Conservation (phyloP, 2,329 filamentous ascomycete species). For the Drechslera avenae region DNA sequence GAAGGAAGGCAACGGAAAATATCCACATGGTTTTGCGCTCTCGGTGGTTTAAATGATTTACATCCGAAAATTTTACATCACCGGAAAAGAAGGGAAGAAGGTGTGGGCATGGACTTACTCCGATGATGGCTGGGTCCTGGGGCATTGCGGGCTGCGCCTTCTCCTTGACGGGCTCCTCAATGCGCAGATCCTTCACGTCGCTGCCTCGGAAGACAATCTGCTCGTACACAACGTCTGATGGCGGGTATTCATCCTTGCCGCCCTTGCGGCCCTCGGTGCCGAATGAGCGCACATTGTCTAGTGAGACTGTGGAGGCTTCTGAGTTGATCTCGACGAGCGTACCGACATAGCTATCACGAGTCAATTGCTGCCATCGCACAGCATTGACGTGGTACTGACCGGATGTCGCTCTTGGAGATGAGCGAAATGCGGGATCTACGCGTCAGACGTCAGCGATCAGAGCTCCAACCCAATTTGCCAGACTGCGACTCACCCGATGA, state of each 20-base stretch:
- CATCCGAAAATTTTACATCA: constrained; percentile 99
- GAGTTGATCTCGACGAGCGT: constrained; percentile 98
- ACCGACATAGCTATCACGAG: constrained; percentile 77
- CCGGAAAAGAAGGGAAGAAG: constrained; percentile 47
- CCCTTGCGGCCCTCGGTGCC: constrained; percentile 90
- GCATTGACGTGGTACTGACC: constrained; percentile 62
- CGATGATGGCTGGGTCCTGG: constrained; percentile 94
- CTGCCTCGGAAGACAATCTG: constrained; percentile 98
- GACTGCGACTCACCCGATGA: constrained; percentile 60
- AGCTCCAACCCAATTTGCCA: constrained; percentile 42
- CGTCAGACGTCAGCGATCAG: constrained; percentile 36
- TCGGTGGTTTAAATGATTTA: constrained; percentile 83
- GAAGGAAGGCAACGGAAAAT: constrained; percentile 99
- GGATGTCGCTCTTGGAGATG: constrained; percentile 96
- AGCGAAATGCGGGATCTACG: constrained; percentile 88
- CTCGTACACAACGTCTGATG: constrained; percentile 90
- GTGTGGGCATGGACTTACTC: constrained; percentile 70
- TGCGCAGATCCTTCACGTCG: constrained; percentile 96
- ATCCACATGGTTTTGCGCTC: constrained; percentile 96
- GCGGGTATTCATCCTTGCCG: constrained; percentile 78
- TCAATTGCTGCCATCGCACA: constrained; percentile 25
- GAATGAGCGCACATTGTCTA: constrained; percentile 93
- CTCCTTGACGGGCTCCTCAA: constrained; percentile 78
- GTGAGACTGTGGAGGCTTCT: constrained; percentile 91
- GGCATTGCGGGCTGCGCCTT: constrained; percentile 78